phyloP scores from a whole-genome alignment of 2,329 filamentous ascomycete species.

The Colletotrichum viniferum region DNA sequence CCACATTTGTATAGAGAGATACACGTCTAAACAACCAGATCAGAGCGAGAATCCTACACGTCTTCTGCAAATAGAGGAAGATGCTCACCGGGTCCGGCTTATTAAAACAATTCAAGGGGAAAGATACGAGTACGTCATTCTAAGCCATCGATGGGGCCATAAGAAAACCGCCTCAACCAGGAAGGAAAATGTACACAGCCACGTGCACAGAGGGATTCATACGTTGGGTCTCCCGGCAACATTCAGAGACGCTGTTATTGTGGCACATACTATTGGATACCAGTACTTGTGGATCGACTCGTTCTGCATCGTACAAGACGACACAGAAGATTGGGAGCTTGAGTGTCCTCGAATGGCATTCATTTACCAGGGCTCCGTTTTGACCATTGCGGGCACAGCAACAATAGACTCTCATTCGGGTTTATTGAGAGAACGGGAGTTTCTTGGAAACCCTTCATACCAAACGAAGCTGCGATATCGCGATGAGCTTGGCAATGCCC shows the following conservation, averaged over 20 bases:
- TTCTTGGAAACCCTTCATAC: not conserved
- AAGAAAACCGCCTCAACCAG: not conserved
- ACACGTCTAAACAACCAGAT: not conserved
- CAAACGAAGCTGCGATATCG: not conserved
- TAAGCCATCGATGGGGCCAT: not conserved
- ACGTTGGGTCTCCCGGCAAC: not conserved
- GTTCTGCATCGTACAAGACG: constrained; percentile 1
- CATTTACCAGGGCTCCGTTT: not conserved
- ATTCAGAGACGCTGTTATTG: not conserved
- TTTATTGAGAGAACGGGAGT: not conserved
- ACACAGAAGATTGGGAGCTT: not conserved
- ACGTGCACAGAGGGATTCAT: not conserved
- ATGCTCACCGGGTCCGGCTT: not conserved
- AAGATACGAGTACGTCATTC: not conserved
- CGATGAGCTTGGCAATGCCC: not conserved
- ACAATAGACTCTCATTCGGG: not conserved
- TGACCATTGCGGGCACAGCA: not conserved
- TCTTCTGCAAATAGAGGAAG: not conserved
- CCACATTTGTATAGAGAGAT: not conserved
- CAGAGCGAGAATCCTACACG: not conserved
- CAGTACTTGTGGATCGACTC: constrained; percentile 3
- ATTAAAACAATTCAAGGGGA: not conserved
- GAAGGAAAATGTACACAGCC: not conserved
- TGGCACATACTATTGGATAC: not conserved
- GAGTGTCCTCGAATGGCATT: not conserved